Conservation (phyloP, 768 basidiomycete genomes). For the Stropharia rugosoannulata region DNA sequence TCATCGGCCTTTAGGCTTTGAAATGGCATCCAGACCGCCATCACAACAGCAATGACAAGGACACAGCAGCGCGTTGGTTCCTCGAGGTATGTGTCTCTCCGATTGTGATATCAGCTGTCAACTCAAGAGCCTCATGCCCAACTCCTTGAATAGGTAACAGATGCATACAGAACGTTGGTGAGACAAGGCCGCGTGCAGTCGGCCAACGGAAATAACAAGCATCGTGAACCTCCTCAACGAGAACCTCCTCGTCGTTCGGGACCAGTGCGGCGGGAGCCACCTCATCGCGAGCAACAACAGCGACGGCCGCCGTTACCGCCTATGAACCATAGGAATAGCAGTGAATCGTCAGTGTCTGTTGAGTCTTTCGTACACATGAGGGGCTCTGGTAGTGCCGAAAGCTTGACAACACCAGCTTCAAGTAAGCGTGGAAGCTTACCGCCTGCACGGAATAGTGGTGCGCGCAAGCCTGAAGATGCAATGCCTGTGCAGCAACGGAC, state of each 20-base stretch:
- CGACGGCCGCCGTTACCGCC: not conserved
- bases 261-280: conserved; percentile 10
- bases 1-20: conserved; percentile 41
- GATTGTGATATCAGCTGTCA: conserved; percentile 7
- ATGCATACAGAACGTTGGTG: conserved; percentile 55
- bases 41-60: conserved; percentile 42
- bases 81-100: conserved; percentile 43
- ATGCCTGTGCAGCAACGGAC: conserved; percentile 18
- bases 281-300: too few relatives aligned
- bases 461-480: conserved; percentile 18
- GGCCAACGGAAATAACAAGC: conserved; percentile 1
- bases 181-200: conserved; percentile 31
- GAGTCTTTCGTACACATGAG: conserved; percentile 28
- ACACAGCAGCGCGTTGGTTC: conserved; percentile 53
- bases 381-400: conserved; percentile 24
- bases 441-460: conserved; percentile 19
- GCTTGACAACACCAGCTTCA: conserved; percentile 29
- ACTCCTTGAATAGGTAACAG: conserved; percentile 35
- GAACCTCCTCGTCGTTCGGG: not conserved
- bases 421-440: conserved; percentile 23
- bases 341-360: conserved; percentile 25
- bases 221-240: conserved; percentile 11
- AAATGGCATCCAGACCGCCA: conserved; percentile 72
- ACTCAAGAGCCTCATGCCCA: not conserved
- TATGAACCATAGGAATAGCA: conserved; percentile 21